phyloP scores from a whole-genome alignment of 805 yeast genomes.

The Yarrowia alimentaria region DNA sequence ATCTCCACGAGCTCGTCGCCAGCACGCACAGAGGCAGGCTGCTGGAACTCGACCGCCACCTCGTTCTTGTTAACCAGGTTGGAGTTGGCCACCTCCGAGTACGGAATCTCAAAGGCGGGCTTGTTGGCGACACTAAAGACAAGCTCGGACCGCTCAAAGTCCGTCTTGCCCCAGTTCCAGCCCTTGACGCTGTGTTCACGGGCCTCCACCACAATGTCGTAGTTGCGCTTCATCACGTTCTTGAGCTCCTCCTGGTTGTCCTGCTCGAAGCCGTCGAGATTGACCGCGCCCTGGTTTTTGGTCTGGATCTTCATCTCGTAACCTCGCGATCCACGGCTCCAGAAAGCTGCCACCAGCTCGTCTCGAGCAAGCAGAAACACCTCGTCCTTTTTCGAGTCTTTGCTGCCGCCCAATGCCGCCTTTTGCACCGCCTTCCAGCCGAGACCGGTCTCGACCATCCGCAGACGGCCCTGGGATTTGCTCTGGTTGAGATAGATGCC shows the following conservation, averaged over 20 bases:
- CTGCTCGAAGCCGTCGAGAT: slow-evolving; percentile 86
- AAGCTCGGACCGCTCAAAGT: slow-evolving; percentile 87
- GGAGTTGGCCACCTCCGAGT: slow-evolving; percentile 72
- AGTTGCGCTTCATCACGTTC: slow-evolving; percentile 76
- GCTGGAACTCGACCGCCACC: slow-evolving; percentile 76
- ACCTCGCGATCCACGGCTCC: slow-evolving; percentile 95
- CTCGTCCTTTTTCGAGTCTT: slow-evolving; percentile 48
- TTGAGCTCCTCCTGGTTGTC: slow-evolving; percentile 78
- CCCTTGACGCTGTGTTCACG: slow-evolving; percentile 93
- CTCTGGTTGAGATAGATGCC: slow-evolving; percentile 88
- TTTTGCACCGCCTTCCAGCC: slow-evolving; percentile 83
- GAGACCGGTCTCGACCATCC: slow-evolving; percentile 93
- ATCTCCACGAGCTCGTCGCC: slow-evolving; percentile 97
- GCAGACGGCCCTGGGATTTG: slow-evolving; percentile 77
- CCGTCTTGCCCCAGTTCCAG: slow-evolving; percentile 98
- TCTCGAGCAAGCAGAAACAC: slow-evolving; percentile 90
- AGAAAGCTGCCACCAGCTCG: slow-evolving; percentile 71
- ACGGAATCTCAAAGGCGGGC: slow-evolving; percentile 91
- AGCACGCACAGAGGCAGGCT: slow-evolving; percentile 52
- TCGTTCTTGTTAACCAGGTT: slow-evolving; percentile 90
- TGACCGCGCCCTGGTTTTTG: slow-evolving; percentile 78
- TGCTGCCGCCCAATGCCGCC: slow-evolving; percentile 44
- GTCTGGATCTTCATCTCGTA: slow-evolving; percentile 88
- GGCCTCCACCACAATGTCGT: slow-evolving; percentile 69
- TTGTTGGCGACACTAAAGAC: slow-evolving; percentile 80